Base-by-base conservation (phyloP, 1,139 yeast species). In the Yamadazyma trypodendri region DNA sequence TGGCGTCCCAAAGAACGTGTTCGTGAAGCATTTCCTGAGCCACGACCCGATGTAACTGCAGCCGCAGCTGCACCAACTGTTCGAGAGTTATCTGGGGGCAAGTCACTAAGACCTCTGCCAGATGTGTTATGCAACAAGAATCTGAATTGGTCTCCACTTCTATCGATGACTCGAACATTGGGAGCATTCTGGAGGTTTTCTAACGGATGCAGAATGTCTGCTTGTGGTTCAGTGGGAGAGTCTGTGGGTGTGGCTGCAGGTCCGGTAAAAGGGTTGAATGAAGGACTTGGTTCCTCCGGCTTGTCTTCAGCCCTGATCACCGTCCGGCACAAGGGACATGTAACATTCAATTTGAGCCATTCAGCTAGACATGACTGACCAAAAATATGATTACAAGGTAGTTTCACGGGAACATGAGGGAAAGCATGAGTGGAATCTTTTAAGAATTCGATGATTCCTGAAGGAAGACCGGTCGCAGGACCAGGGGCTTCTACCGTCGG, bases 371-470 rank as follows among this genome's bases (percentile, higher is more conserved):
- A 88, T 20, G 74, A 73, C 45, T 77, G 72, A 4, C 96, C 95
- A 63, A 87, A 86, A 1, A 77, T 54, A 54, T 86, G 96, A 8
- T 79, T 79, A 60, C 97, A 90, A 0, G 96, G 94, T 75, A 90
- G 69, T 44, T 73, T 66, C 2, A 84, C 65, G 0, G 96, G 83
- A 7, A 71, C 57, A 58, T 89, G 96, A 7, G 61, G 56, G 51
- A 72, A 79, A 4, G 53, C 59, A 4, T 56, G 61, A 1, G 46
- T 49, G 31, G 43, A 54, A 21, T 67, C 71, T 13, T 37, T 33
- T 9, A 40, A 34, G 27, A 34, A 37, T 28, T 16, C 10, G 18
- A 23, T 18, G 9, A 48, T 16, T 23, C 21, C 24, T 4, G 24
- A 6, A n/a, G 24, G 10, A 5, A 46, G 32, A 22, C 17, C 24